Evolutionary conservation across 345 rosid genomes (phyloP).

Genomic region (Murraya paniculata): DNA sequence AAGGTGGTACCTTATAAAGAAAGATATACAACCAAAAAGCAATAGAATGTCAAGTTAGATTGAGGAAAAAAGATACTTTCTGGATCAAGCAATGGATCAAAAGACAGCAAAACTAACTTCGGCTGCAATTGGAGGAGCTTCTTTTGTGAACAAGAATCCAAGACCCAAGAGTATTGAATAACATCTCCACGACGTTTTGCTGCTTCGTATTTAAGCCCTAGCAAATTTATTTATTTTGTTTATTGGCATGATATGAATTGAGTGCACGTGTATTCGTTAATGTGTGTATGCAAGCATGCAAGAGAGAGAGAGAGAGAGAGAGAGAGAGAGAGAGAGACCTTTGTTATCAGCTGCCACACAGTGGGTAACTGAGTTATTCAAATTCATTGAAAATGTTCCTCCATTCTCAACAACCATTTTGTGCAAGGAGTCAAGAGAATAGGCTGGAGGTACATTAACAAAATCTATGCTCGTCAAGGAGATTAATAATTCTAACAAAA

Average conservation of each 20-base stretch:
- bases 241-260: background rate
- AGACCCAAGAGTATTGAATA: conserved; percentile 82
- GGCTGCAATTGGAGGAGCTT: conserved; percentile 81
- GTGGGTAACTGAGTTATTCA: conserved; percentile 84
- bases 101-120: conserved; percentile 47
- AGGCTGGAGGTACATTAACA: conserved; percentile 64
- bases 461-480: conserved; percentile 71
- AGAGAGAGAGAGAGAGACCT: conserved; percentile 48
- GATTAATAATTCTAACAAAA: background rate
- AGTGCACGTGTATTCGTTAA: background rate
- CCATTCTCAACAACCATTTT: conserved; percentile 93
- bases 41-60: background rate
- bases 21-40: conserved; percentile 9
- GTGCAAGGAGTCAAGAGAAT: conserved; percentile 69
- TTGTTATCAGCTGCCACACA: conserved; percentile 89
- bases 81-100: background rate
- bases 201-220: conserved; percentile 89
- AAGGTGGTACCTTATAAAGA: conserved; percentile 69
- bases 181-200: conserved; percentile 81
- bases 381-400: conserved; percentile 89
- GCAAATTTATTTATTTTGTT: conserved; percentile 13
- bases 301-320: conserved; percentile 30
- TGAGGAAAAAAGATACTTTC: background rate
- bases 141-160: conserved; percentile 79
- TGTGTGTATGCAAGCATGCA: background rate